These are phyloP conservation scores for Lentinula novae-zelandiae DNA, from an alignment of 1,284 basidiomycete genomes.

Conservation along the genomic window DNA sequence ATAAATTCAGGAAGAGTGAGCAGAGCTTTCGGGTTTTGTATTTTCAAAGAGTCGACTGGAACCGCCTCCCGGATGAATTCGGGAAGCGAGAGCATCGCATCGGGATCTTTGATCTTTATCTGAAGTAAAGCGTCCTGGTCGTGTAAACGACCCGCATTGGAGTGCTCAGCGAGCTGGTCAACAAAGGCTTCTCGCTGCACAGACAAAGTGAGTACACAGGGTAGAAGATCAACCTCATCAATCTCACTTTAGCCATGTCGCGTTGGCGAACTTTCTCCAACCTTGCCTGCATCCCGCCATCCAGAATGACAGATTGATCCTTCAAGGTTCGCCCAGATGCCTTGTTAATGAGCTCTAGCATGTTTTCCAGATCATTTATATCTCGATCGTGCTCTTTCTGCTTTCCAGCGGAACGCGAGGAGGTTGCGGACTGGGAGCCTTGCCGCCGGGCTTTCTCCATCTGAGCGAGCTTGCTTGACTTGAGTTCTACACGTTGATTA, in stretches of 20 bases:
- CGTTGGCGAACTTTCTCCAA: conserved; percentile 49
- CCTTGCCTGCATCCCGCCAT: conserved; percentile 50
- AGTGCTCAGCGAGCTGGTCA: conserved; percentile 64
- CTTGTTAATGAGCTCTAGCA: conserved; percentile 69
- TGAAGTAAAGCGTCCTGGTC: conserved; percentile 63
- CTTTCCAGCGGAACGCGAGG: conserved; percentile 18
- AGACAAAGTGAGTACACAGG: conserved; percentile 7
- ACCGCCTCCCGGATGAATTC: conserved; percentile 64
- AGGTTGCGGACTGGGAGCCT: conserved; percentile 18
- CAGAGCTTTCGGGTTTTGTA: conserved; percentile 44
- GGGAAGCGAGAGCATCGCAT: conserved; percentile 55
- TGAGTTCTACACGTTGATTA: conserved; percentile 83
- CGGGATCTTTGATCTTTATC: conserved; percentile 44
- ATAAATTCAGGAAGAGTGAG: conserved; percentile 61
- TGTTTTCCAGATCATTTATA: conserved; percentile 59
- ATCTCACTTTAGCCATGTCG: conserved; percentile 58
- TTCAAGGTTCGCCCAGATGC: conserved; percentile 64
- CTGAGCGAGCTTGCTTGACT: conserved; percentile 58
- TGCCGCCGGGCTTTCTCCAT: conserved; percentile 57
- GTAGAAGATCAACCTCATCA: conserved; percentile 3
- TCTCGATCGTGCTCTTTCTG: conserved; percentile 50
- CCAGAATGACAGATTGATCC: conserved; percentile 66
- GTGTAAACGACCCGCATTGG: conserved; percentile 62
- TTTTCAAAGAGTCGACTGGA: conserved; percentile 30
- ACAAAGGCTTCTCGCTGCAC: conserved; percentile 66